phyloP scores from a whole-genome alignment of 495 filamentous ascomycete genomes.

The Hypoxylon fuscum region DNA sequence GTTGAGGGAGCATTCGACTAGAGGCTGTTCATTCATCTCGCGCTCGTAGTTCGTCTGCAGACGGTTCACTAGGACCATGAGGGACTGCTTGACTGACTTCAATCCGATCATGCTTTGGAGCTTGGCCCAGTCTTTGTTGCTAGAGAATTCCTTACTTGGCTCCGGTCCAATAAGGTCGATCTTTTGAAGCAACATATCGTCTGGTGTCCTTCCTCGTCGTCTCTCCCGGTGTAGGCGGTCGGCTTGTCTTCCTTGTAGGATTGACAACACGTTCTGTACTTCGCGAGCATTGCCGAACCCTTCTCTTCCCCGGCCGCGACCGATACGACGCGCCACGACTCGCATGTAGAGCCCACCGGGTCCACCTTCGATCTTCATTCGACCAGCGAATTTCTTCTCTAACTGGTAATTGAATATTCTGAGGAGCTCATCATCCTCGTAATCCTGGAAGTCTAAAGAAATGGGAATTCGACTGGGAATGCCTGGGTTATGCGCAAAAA shows the following conservation, averaged over 20 bases:
- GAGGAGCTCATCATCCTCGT: conserved; percentile 70
- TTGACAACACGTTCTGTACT: conserved; percentile 67
- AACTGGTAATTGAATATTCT: conserved; percentile 68
- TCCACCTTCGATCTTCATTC: conserved; percentile 70
- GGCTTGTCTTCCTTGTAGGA: conserved; percentile 67
- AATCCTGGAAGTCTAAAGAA: conserved; percentile 73
- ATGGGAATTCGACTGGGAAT: conserved; percentile 76
- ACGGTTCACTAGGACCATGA: conserved; percentile 64
- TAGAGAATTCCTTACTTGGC: conserved; percentile 60
- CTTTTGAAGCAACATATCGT: conserved; percentile 64
- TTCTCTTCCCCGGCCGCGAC: conserved; percentile 66
- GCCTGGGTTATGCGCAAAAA: conserved; percentile 82
- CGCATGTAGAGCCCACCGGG: conserved; percentile 69
- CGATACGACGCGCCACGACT: conserved; percentile 69
- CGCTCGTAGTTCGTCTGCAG: conserved; percentile 65
- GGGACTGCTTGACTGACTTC: conserved; percentile 66
- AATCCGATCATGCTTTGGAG: conserved; percentile 71
- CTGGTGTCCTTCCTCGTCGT: conserved; percentile 39
- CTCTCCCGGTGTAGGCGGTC: conserved; percentile 56
- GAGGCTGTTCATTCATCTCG: conserved; percentile 65
- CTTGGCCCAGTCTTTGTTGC: conserved; percentile 64
- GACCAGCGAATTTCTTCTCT: conserved; percentile 54
- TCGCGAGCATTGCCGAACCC: conserved; percentile 80
- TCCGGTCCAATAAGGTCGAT: conserved; percentile 75
- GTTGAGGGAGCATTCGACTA: conserved; percentile 68